Evolutionary conservation across 139 green algal genomes (phyloP).

Genomic region (Desmodesmus armatus): DNA sequence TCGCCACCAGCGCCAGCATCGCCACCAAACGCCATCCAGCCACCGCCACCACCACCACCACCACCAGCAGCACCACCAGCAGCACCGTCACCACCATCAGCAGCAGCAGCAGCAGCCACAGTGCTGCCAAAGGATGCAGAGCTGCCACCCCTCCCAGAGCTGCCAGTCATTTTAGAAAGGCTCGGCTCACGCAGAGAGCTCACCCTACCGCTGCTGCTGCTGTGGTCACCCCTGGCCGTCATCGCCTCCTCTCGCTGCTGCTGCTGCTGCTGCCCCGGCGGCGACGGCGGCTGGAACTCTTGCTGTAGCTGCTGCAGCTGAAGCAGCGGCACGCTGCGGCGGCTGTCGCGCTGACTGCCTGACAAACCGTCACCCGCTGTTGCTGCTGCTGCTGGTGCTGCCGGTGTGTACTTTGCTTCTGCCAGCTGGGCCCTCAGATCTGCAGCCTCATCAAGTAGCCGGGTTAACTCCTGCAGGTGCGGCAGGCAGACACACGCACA

Average conservation of each 20-base stretch:
- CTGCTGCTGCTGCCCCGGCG: not conserved
- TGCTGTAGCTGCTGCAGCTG: not conserved
- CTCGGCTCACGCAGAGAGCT: too few species aligned
- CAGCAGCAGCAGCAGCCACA: not conserved
- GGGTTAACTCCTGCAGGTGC: not conserved
- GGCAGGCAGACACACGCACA: not conserved
- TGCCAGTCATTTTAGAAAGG: too few species aligned
- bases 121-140: not conserved
- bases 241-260: not conserved
- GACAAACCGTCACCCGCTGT: not conserved
- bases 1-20: too few species aligned
- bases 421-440: not conserved
- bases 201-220: not conserved
- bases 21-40: not conserved
- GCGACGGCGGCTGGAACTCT: not conserved
- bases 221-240: not conserved
- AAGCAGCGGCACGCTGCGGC: not conserved
- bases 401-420: not conserved
- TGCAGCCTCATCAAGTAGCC: not conserved
- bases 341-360: not conserved
- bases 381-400: slow-evolving; percentile 1
- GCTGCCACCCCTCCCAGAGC: too few species aligned
- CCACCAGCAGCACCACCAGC: not conserved
- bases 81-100: not conserved
- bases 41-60: not conserved